Evolutionary conservation across 2,329 filamentous ascomycete genomes (phyloP).

Genomic region (Fusarium albosuccineum): DNA sequence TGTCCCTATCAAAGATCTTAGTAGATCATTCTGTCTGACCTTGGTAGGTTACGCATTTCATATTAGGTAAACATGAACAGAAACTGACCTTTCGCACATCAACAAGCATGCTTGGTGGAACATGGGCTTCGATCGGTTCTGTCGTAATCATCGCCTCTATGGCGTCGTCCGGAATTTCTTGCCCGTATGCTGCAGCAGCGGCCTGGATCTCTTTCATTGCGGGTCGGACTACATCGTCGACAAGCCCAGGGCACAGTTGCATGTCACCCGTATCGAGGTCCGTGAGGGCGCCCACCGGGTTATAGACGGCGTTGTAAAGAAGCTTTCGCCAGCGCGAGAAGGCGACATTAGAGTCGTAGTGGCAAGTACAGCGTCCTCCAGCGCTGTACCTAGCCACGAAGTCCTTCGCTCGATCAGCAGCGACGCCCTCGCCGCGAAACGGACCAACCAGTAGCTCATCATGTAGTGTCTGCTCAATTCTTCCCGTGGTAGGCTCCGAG

Average conservation of each 20-base stretch:
- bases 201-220: slow-evolving; percentile 43
- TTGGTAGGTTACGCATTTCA: no score
- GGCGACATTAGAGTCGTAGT: slow-evolving; percentile 38
- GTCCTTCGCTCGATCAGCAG: slow-evolving; percentile 36
- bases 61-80: not conserved
- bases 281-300: slow-evolving; percentile 40
- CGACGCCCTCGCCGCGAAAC: slow-evolving; percentile 32
- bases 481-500: slow-evolving; percentile 38
- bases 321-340: slow-evolving; percentile 45
- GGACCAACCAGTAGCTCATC: slow-evolving; percentile 42
- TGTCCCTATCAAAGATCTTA: slow-evolving; percentile 36
- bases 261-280: slow-evolving; percentile 42
- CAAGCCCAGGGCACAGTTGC: slow-evolving; percentile 41
- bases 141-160: slow-evolving; percentile 38
- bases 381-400: slow-evolving; percentile 40
- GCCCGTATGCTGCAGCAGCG: slow-evolving; percentile 39
- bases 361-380: slow-evolving; percentile 34
- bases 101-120: slow-evolving; percentile 42
- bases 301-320: slow-evolving; percentile 44
- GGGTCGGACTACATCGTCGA: slow-evolving; percentile 40
- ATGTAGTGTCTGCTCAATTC: slow-evolving; percentile 39
- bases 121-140: slow-evolving; percentile 42
- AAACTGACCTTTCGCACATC: slow-evolving; percentile 40
- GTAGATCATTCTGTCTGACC: not conserved
- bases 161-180: slow-evolving; percentile 38